Conservation (phyloP, 495 filamentous ascomycete species). For the Daldinia vernicosa region DNA sequence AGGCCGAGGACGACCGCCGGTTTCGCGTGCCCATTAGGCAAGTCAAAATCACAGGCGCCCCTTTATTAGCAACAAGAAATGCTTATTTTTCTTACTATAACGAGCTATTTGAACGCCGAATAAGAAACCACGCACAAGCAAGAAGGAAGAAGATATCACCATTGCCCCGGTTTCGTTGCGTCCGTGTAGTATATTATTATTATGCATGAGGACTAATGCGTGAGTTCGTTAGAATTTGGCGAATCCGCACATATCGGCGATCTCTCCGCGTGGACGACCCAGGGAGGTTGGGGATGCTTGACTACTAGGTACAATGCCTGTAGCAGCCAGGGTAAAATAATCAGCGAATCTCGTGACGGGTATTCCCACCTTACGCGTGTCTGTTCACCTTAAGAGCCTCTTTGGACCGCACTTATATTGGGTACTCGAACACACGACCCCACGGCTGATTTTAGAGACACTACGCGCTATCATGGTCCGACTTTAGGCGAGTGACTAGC, state of each 20-base stretch:
- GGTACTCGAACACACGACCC: conserved; percentile 20
- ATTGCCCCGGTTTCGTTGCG: conserved; percentile 13
- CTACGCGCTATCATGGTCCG: conserved; percentile 15
- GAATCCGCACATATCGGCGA: conserved; percentile 41
- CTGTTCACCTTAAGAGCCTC: conserved; percentile 44
- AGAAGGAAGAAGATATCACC: conserved; percentile 15
- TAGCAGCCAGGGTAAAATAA: conserved; percentile 33
- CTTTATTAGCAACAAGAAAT: conserved; percentile 13
- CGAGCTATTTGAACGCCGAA: conserved; percentile 8
- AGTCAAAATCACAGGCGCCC: conserved; percentile 19
- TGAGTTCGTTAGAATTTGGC: conserved; percentile 23
- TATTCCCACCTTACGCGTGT: conserved; percentile 27
- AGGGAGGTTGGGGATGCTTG: conserved; percentile 34
- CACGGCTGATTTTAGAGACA: conserved; percentile 13
- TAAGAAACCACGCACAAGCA: neutral
- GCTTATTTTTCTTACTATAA: conserved; percentile 5
- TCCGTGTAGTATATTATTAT: conserved; percentile 26
- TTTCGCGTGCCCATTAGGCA: conserved; percentile 15
- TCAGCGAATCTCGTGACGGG: conserved; percentile 35
- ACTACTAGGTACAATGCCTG: conserved; percentile 26
- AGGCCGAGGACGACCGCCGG: conserved; percentile 36
- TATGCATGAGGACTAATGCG: conserved; percentile 31
- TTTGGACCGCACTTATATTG: conserved; percentile 28
- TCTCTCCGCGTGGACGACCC: conserved; percentile 33
- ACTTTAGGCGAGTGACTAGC: conserved; percentile 6